These are phyloP conservation scores for Trichophyton benhamiae DNA, from an alignment of 2,329 filamentous ascomycete species.

Conservation along the genomic window DNA sequence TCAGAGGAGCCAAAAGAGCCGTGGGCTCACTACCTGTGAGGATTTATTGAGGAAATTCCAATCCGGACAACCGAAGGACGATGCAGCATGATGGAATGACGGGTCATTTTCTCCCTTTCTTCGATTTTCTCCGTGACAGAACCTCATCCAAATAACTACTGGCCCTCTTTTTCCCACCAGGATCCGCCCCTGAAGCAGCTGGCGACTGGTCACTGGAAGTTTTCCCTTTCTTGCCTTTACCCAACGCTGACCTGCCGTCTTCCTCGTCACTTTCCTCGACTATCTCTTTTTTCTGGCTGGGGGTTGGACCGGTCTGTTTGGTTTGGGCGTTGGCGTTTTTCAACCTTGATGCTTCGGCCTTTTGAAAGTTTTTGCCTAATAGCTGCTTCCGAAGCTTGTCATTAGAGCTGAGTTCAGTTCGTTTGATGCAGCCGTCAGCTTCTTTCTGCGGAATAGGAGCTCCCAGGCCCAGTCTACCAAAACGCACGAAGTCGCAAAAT, in stretches of 20 bases:
- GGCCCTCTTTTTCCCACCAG: background rate
- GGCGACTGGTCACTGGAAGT: conserved; percentile 6
- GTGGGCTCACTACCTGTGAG: background rate
- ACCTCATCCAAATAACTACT: conserved; percentile 43
- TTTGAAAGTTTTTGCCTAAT: conserved; percentile 32
- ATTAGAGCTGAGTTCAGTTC: conserved; percentile 30
- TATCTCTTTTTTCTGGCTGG: conserved; percentile 16
- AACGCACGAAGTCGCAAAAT: conserved; percentile 5
- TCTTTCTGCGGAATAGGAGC: conserved; percentile 33
- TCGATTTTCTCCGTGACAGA: conserved; percentile 35
- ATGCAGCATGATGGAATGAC: background rate
- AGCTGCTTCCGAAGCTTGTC: conserved; percentile 36
- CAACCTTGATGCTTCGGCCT: conserved; percentile 8
- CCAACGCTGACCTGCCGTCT: conserved; percentile 31
- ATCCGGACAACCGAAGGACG: background rate
- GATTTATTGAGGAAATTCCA: background rate
- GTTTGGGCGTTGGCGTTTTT: background rate
- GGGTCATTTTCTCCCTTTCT: conserved; percentile 30
- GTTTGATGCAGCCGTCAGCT: conserved; percentile 30
- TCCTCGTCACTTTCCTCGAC: conserved; percentile 34
- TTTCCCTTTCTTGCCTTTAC: conserved; percentile 19
- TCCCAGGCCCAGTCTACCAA: conserved; percentile 36
- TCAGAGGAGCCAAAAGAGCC: background rate
- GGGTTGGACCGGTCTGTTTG: background rate
- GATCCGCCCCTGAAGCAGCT: conserved; percentile 9